A percentile compares a stretch with the other conserved stretches of the same genome.
These are phyloP conservation scores for Candida yuanshanica DNA, from an alignment of 805 yeast genomes.

Conservation along the genomic window DNA sequence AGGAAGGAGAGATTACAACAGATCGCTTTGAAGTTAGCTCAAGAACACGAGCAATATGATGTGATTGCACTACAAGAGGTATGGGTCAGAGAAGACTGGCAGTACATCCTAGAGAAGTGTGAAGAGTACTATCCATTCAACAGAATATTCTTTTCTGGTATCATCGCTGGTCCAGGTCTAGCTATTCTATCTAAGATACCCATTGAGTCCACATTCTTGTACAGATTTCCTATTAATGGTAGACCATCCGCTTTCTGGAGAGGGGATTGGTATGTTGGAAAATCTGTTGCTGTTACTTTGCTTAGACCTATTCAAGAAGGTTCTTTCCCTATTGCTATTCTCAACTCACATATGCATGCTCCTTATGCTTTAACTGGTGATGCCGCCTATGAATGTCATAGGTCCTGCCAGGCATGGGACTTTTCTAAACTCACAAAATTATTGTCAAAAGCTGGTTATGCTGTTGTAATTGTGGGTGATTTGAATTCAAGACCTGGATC, in stretches of 20 bases:
- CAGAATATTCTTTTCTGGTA: slow-evolving; percentile 75
- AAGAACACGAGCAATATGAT: slow-evolving; percentile 50
- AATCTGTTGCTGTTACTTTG: slow-evolving; percentile 71
- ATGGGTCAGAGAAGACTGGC: slow-evolving; percentile 87
- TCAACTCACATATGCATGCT: slow-evolving; percentile 96
- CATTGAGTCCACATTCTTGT: slow-evolving; percentile 69
- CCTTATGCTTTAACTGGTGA: slow-evolving; percentile 83
- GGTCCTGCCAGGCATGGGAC: slow-evolving; percentile 97
- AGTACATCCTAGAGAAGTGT: slow-evolving; percentile 46
- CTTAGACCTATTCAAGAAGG: slow-evolving; percentile 45
- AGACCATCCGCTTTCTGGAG: slow-evolving; percentile 88
- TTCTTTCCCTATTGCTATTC: slow-evolving; percentile 59
- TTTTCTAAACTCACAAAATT: slow-evolving; percentile 60
- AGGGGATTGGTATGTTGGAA: slow-evolving; percentile 98
- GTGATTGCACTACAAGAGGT: slow-evolving; percentile 91
- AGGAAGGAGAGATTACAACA: slow-evolving; percentile 63
- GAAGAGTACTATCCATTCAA: slow-evolving; percentile 48
- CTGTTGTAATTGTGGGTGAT: slow-evolving; percentile 89
- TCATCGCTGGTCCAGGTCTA: slow-evolving; percentile 88
- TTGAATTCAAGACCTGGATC: slow-evolving; percentile 86
- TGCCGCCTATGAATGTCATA: slow-evolving; percentile 83
- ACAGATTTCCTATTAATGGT: slow-evolving; percentile 88
- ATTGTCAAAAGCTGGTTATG: slow-evolving; percentile 68
- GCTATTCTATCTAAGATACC: slow-evolving; percentile 82
- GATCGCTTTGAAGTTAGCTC: slow-evolving; percentile 61